Base-by-base conservation (phyloP, 2,329 filamentous ascomycete species). In the Leptographium flavum region DNA sequence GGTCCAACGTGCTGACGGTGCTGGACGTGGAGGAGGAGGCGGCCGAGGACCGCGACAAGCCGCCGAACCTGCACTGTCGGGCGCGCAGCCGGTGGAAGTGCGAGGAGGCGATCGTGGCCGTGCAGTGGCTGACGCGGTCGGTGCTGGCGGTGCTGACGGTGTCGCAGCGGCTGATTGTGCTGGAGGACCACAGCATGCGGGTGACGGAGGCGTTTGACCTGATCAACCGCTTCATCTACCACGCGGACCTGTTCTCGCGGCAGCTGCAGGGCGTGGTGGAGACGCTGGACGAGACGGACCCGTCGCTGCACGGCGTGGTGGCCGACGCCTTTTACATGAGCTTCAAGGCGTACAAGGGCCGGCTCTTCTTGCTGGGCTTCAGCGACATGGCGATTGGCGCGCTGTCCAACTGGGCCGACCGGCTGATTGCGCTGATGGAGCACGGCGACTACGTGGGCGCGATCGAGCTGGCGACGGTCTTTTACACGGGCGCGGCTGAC, bases 281-380 rank as follows among this genome's bases (percentile, higher is more conserved):
- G 60, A 81, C 88, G 49, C 69, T 92, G 17, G 83, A 95, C 51
- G 87, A 94, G 53, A 79, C 88, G 47, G 87, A 95, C 55, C 70
- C 76, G 0, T 85, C 87, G 0, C 83, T 96, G 79, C 92, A 96
- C 62, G 90, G 90, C 2, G 88, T 96, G 9, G 86, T 96, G 40
- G 90, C 90, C 8, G 92, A 98, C 68, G 92, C 88, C 0, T 98
- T 95, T 55, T 90, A 90, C 58, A 96, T 96, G 87, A 95, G 90
- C 61, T 90, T 96, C 63, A 87, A 85, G 56, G 76, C 87, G 4
- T 98, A 96, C 65, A 98, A 96, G 61, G 88, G 92, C 5, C 77
- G 90, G 27, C 70, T 95, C 31, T 98, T 98, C 57, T 66, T 96
- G 4, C 70, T 98, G 9, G 88, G 92, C n/a, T 88, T 90, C 64